Evolutionary conservation across 1,284 basidiomycete genomes (phyloP), one percentile per base, ranked within the genome.

Genomic region (Rugosomyces carneus): DNA sequence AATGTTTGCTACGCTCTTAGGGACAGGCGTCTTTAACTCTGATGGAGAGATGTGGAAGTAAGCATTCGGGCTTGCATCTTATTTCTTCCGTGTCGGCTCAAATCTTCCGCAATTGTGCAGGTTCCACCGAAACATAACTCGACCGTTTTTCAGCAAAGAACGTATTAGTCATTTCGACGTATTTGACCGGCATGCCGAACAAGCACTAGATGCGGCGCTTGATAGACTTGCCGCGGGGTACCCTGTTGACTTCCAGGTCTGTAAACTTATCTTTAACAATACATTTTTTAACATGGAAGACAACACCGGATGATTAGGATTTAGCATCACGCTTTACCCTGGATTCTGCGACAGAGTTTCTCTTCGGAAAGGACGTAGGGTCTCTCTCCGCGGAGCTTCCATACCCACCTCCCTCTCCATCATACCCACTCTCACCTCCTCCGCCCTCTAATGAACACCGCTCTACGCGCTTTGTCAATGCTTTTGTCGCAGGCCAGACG

Each of bases 11-110:
- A 63, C 67, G 2, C 51, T 78, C 13, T 63, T 78, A 10, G 76
- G 76, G 40, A 69, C 69, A 11, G 72, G 72, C 0, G 69, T 75
- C 11, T 75, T 76, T 53, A 75, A 73, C 47, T 67, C 67, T n/a
- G 71, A 72, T 44, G 71, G 70, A 55, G 56, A 58, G 3, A 56
- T 58, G 56, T 73, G 70, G 71, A 72, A 67, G 71, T 72, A 20
- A n/a, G 39, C 38, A 19, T 20, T 24, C 21, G 1, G 13, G 19
- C 21, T 20, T 26, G 5, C 15, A 37, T 15, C 40, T 37, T 31
- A 5, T 51, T 24, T 23, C 32, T 19, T 9, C 8, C 23, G 4
- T 37, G 8, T 13, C 9, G 34, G 15, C 37, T 23, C 9, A 13
- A 29, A 20, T 21, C 34, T 38, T 41, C 16, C 13, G 10, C 9